Evolutionary conservation across 2,329 filamentous ascomycete genomes (phyloP).

Genomic region (Fusarium miscanthi): DNA sequence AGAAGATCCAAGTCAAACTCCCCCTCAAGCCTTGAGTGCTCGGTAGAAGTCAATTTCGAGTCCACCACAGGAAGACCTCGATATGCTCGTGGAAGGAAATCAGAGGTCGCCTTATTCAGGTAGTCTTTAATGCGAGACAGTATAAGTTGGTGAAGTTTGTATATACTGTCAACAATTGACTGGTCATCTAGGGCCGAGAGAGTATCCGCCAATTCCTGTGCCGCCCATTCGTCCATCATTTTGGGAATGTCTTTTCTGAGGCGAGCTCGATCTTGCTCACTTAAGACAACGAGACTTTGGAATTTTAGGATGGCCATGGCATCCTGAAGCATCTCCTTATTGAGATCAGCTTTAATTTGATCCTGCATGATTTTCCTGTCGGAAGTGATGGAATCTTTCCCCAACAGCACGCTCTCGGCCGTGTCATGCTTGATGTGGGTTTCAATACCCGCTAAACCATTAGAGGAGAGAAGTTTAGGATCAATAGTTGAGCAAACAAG

Average conservation of each 20-base stretch:
- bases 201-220: not conserved
- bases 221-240: not conserved
- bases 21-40: not conserved
- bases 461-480: not conserved
- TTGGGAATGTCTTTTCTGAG: not conserved
- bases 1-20: not conserved
- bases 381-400: not conserved
- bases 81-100: not conserved
- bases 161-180: not conserved
- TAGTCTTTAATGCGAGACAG: slow-evolving; percentile 9
- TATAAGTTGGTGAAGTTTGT: not conserved
- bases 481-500: not conserved
- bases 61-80: not conserved
- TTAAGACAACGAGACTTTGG: not conserved
- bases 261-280: not conserved
- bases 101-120: not conserved
- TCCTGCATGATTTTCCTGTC: not conserved
- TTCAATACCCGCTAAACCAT: not conserved
- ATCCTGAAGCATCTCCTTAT: slow-evolving; percentile 5
- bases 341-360: not conserved
- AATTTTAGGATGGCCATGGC: slow-evolving; percentile 4
- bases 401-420: not conserved
- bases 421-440: not conserved
- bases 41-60: too few relatives aligned
- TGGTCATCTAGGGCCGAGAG: not conserved